These are phyloP conservation scores for Asterella californica DNA, from an alignment of 225 moss, liverwort and hornwort species.

Conservation along the genomic window DNA sequence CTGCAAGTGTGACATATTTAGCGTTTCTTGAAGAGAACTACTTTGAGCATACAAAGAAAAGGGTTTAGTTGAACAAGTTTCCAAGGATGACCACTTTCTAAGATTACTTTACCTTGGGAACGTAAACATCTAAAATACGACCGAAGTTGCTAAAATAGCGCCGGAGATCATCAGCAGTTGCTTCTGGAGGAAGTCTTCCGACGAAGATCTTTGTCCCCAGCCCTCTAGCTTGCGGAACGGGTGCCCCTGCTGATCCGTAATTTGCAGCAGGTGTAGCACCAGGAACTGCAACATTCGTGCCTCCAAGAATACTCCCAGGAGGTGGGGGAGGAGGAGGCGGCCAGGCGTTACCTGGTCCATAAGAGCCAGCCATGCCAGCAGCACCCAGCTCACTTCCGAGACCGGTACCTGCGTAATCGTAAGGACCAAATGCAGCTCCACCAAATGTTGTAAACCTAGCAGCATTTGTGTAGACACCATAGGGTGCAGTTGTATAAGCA, in stretches of 20 bases:
- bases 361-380: conserved; percentile 47
- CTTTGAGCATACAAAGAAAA: not conserved
- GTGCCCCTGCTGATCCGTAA: conserved; percentile 52
- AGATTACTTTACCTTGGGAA: conserved; percentile 62
- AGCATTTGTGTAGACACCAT: conserved; percentile 86
- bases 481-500: conserved; percentile 73
- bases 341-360: conserved; percentile 71
- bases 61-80: not conserved
- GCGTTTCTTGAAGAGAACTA: not conserved
- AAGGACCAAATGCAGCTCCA: conserved; percentile 63
- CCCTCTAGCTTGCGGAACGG: conserved; percentile 58
- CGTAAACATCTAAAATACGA: conserved; percentile 86
- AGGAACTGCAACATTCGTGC: conserved; percentile 66
- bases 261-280: conserved; percentile 54
- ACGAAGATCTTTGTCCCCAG: conserved; percentile 91
- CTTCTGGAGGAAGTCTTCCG: conserved; percentile 85
- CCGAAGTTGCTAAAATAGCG: conserved; percentile 92
- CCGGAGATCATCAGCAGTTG: conserved; percentile 82
- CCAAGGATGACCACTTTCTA: not conserved
- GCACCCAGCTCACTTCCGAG: conserved; percentile 29
- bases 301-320: conserved; percentile 59
- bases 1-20: not conserved
- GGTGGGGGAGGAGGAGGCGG: conserved; percentile 56
- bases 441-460: conserved; percentile 84
- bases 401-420: conserved; percentile 72